Base-by-base conservation (phyloP, 495 filamentous ascomycete species). In the Xylaria flabelliformis region DNA sequence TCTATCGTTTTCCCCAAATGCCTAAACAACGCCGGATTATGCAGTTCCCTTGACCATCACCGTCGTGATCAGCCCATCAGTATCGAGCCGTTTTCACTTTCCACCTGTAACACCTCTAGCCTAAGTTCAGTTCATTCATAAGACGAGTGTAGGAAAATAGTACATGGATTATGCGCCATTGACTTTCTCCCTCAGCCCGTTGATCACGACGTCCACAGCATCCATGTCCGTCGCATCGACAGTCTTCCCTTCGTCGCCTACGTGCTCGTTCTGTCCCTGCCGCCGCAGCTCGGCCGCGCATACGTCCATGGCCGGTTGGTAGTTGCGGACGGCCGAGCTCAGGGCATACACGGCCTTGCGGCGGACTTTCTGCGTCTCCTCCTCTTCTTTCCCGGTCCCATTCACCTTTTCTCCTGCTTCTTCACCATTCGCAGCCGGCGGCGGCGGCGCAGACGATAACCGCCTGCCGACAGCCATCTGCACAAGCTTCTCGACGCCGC, bases 291-390 rank as follows among this genome's bases (percentile, higher is more conserved):
- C 90, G 56, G 89, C 88, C 0, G 90, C 90, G 48, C 94, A 81
- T 34, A 83, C 81, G 77, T 92, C 90, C 78, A 92, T 80, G 10
- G 88, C 90, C 0, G 94, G 92, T 80, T 95, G 94, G 78, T 91
- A 95, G 80, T 99, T 99, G 79, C 96, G 88, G 34, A 93, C 87
- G 0, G 87, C 92, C 26, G 88, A 92, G 69, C 93, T 97, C 21
- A 99, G 84, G 34, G 97, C 97, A 77, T 92, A 93, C 34, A 97
- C 84, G 13, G 94, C 92, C 85, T 97, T 98, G 78, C 92, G 90
- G 74, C 95, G 87, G n/a, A 94, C 91, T 21, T 75, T 74, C 48
- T 82, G 84, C 50, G 86, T 81, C 78, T 91, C 88, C 1, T 83
- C 79, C 78, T 91, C 88, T 1, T 83, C 79, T 10, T 76, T 74